A percentile compares a stretch with the other conserved stretches of the same genome.
Evolutionary conservation across 1,284 basidiomycete genomes (phyloP).

Genomic region (Cutaneotrichosporon sp.): DNA sequence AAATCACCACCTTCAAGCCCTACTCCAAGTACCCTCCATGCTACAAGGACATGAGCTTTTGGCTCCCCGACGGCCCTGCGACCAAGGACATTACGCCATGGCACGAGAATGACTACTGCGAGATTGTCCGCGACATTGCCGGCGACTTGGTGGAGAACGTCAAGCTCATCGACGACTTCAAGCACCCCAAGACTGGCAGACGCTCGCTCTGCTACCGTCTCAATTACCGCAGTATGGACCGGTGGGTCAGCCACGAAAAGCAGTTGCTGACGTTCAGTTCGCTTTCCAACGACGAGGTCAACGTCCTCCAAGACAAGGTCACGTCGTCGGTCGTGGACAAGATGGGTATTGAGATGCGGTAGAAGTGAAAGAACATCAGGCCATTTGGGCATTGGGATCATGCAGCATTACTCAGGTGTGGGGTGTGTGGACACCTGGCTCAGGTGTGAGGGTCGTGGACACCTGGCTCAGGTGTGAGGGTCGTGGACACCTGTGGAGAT

Average conservation of each 20-base stretch:
- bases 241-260: conserved; percentile 53
- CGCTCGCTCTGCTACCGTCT: conserved; percentile 84
- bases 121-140: conserved; percentile 84
- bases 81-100: conserved; percentile 46
- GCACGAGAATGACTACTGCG: conserved; percentile 96
- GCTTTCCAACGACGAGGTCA: conserved; percentile 84
- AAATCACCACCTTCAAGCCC: conserved; percentile 73
- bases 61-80: conserved; percentile 56
- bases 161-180: conserved; percentile 81
- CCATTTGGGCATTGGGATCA: not conserved
- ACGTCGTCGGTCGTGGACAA: conserved; percentile 46
- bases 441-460: too few relatives aligned
- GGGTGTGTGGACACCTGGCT: too few relatives aligned
- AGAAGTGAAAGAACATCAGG: not conserved
- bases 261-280: conserved; percentile 54
- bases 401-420: not conserved
- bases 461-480: too few relatives aligned
- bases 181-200: conserved; percentile 79
- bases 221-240: conserved; percentile 95
- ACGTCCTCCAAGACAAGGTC: conserved; percentile 61
- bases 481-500: too few relatives aligned
- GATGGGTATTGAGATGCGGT: conserved; percentile 52
- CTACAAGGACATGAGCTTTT: conserved; percentile 88
- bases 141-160: conserved; percentile 92
- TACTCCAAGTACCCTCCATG: conserved; percentile 87